Conservation (phyloP, 139 green algal species). For the Tetradesmus lagerheimii region DNA sequence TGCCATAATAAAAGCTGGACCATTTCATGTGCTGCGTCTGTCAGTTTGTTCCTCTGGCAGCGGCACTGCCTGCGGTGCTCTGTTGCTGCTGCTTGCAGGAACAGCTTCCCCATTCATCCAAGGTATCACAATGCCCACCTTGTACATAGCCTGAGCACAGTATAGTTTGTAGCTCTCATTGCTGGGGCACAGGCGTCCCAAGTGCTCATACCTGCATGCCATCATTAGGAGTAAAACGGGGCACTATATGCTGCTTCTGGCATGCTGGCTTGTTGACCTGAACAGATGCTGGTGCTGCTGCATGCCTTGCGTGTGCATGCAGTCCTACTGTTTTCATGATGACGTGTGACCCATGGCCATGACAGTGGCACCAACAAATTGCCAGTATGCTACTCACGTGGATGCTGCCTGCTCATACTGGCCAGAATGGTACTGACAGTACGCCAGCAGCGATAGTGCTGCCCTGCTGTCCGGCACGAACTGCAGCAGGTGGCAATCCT, state of each 20-base stretch:
- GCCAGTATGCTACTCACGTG: slow-evolving; percentile 58
- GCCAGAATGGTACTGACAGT: slow-evolving; percentile 79
- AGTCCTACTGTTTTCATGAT: neutral
- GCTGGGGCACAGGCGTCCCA: slow-evolving; percentile 59
- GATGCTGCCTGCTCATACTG: slow-evolving; percentile 72
- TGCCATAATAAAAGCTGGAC: neutral
- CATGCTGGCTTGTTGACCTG: neutral
- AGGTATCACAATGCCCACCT: slow-evolving; percentile 51
- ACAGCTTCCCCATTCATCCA: neutral
- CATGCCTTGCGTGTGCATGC: neutral
- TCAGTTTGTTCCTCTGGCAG: neutral
- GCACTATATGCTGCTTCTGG: slow-evolving; percentile 13
- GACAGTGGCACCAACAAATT: neutral
- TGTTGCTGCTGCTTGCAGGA: neutral
- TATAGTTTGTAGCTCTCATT: slow-evolving; percentile 80
- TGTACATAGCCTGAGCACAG: slow-evolving; percentile 79
- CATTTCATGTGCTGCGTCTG: neutral
- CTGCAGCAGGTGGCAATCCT: slow-evolving; percentile 37
- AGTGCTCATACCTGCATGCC: slow-evolving; percentile 69
- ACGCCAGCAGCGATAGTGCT: slow-evolving; percentile 79
- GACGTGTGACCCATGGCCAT: too few species aligned
- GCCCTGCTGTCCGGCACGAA: slow-evolving; percentile 72
- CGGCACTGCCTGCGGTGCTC: neutral
- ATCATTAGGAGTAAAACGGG: neutral
- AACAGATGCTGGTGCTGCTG: neutral